phyloP scores from a whole-genome alignment of 1,284 basidiomycete species.

The Ceratobasidium papillatum region DNA sequence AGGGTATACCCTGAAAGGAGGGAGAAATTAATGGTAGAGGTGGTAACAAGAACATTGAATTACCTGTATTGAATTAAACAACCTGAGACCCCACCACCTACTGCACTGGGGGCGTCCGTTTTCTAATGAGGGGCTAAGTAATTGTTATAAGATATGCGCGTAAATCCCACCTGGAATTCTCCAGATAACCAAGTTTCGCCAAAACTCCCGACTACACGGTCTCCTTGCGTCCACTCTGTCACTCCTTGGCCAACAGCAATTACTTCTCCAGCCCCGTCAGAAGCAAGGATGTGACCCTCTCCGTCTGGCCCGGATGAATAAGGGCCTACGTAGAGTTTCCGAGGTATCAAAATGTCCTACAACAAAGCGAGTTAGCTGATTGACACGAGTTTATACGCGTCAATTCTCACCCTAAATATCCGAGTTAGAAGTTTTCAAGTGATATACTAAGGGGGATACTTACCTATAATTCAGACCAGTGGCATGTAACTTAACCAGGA shows the following conservation, averaged over 20 bases:
- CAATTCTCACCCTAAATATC: background rate
- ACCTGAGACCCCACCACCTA: conserved; percentile 16
- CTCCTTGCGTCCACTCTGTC: conserved; percentile 61
- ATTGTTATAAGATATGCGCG: background rate
- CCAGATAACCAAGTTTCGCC: conserved; percentile 56
- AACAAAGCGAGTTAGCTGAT: background rate
- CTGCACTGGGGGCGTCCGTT: background rate
- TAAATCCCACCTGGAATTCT: conserved; percentile 49
- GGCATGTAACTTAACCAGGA: conserved; percentile 10
- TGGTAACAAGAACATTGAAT: conserved; percentile 53
- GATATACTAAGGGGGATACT: background rate
- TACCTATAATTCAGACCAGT: conserved; percentile 6
- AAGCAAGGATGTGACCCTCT: conserved; percentile 57
- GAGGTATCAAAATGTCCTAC: conserved; percentile 15
- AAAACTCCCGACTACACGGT: conserved; percentile 64
- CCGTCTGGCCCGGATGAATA: conserved; percentile 8
- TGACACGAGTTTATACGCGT: too few relatives aligned
- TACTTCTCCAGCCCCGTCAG: conserved; percentile 71
- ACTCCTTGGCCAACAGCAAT: conserved; percentile 63
- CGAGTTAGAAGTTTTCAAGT: conserved; percentile 15
- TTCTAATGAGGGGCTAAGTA: background rate
- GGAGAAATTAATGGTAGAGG: conserved; percentile 55
- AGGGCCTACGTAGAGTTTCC: background rate
- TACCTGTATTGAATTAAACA: conserved; percentile 52
- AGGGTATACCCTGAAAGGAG: conserved; percentile 52